Conservation (phyloP, 2,329 filamentous ascomycete genomes). For the Colletotrichum lindemuthianum region DNA sequence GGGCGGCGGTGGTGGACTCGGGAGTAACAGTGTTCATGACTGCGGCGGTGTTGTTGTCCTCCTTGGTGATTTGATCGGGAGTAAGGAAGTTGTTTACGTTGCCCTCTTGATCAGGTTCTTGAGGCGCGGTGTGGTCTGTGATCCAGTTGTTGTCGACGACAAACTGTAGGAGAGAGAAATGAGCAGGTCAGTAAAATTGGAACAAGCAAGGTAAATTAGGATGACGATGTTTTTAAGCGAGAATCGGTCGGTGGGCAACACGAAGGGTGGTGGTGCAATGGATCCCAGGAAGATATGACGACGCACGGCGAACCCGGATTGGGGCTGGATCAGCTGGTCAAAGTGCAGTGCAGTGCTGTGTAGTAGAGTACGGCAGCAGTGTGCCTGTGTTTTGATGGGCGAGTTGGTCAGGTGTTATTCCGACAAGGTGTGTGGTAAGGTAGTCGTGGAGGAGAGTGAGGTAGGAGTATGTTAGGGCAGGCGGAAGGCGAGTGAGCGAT, state of each 20-base stretch:
- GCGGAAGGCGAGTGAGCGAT: constrained; percentile 32
- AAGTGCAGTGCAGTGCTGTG: too few relatives aligned
- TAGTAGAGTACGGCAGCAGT: too few relatives aligned
- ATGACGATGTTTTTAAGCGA: constrained; percentile 32
- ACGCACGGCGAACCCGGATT: constrained; percentile 19
- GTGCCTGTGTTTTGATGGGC: too few relatives aligned
- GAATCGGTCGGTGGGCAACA: constrained; percentile 32
- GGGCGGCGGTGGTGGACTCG: constrained; percentile 74
- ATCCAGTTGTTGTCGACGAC: constrained; percentile 94
- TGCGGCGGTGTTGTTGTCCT: constrained; percentile 56
- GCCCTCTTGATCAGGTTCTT: constrained; percentile 83
- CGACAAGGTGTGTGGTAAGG: too few relatives aligned
- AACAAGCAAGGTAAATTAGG: constrained; percentile 3
- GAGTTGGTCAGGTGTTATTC: too few relatives aligned
- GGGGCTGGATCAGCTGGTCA: constrained; percentile 22
- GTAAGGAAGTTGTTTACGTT: constrained; percentile 94
- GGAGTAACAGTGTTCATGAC: constrained; percentile 75
- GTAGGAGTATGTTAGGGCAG: constrained; percentile 3
- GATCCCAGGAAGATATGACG: constrained; percentile 34
- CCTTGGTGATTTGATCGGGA: constrained; percentile 72
- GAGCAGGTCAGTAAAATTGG: constrained; percentile 31
- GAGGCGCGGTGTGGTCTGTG: constrained; percentile 81
- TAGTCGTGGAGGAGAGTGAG: too few relatives aligned
- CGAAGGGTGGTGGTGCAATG: constrained; percentile 19
- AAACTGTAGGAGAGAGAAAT: constrained; percentile 68